These are phyloP conservation scores for Serendipita indica DNA, from an alignment of 768 basidiomycete species.

Conservation along the genomic window DNA sequence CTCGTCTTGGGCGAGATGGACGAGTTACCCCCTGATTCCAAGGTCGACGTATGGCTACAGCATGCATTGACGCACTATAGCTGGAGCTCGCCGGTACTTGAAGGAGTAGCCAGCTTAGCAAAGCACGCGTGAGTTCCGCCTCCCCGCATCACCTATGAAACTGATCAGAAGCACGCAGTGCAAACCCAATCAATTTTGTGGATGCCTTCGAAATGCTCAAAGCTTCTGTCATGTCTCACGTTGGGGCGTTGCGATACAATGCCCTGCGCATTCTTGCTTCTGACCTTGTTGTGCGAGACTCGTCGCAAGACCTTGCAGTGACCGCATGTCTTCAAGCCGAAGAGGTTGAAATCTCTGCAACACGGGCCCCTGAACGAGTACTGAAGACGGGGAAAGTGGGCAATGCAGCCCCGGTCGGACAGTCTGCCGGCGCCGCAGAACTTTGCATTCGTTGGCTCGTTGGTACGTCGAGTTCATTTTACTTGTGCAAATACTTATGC, in stretches of 20 bases:
- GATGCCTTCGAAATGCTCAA: conserved; percentile 40
- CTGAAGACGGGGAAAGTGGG: conserved; percentile 61
- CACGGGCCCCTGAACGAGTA: conserved; percentile 69
- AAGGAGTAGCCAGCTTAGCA: conserved; percentile 36
- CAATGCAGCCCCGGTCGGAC: conserved; percentile 33
- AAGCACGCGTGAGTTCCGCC: conserved; percentile 29
- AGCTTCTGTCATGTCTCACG: conserved; percentile 53
- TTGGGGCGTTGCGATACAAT: conserved; percentile 45
- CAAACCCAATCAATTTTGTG: conserved; percentile 23
- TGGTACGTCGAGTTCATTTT: conserved; percentile 29
- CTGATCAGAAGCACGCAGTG: conserved; percentile 13
- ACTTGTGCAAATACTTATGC: not conserved
- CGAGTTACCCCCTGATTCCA: conserved; percentile 35
- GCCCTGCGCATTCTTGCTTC: conserved; percentile 50
- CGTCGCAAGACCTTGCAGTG: conserved; percentile 31
- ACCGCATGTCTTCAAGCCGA: conserved; percentile 67
- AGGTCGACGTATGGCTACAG: conserved; percentile 36
- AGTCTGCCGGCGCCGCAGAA: conserved; percentile 42
- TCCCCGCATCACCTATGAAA: not conserved
- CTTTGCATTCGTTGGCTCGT: conserved; percentile 58
- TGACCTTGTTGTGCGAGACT: conserved; percentile 26
- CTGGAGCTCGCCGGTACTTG: conserved; percentile 41
- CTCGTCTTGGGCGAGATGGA: conserved; percentile 32
- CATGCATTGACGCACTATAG: conserved; percentile 36
- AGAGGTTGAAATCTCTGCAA: conserved; percentile 34